These are phyloP conservation scores for Aspergillaceae sp. DNA, from an alignment of 2,329 filamentous ascomycete species.

Conservation along the genomic window DNA sequence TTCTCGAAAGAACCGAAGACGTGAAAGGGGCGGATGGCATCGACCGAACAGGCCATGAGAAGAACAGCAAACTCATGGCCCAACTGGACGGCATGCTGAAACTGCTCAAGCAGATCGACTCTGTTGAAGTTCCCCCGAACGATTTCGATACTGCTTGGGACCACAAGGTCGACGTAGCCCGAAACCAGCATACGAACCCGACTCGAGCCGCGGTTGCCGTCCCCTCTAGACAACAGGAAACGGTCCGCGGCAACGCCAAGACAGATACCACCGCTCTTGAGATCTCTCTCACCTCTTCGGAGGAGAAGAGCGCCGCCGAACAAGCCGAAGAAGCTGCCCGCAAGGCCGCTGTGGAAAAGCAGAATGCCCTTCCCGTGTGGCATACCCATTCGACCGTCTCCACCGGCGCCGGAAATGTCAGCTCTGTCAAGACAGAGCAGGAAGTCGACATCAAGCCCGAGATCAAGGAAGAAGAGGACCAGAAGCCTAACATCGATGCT, in stretches of 20 bases:
- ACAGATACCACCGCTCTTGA: constrained; percentile 39
- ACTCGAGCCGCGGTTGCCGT: constrained; percentile 35
- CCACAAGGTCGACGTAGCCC: constrained; percentile 38
- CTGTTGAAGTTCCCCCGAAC: constrained; percentile 39
- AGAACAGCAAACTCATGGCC: constrained; percentile 42
- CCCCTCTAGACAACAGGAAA: constrained; percentile 29
- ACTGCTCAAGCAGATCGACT: constrained; percentile 41
- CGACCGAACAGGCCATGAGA: constrained; percentile 41
- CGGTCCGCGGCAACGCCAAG: constrained; percentile 35
- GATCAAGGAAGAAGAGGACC: constrained; percentile 33
- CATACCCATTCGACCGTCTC: constrained; percentile 44
- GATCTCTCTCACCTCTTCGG: constrained; percentile 41
- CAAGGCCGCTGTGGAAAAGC: constrained; percentile 42
- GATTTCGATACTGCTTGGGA: constrained; percentile 44
- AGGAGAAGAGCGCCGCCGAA: constrained; percentile 43
- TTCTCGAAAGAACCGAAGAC: constrained; percentile 38
- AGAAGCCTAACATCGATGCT: constrained; percentile 33
- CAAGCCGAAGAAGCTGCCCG: constrained; percentile 40
- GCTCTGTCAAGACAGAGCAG: constrained; percentile 21
- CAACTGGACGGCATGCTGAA: constrained; percentile 41
- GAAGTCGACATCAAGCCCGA: constrained; percentile 30
- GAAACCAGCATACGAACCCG: constrained; percentile 36
- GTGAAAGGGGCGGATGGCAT: constrained; percentile 36
- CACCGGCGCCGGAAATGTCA: constrained; percentile 15
- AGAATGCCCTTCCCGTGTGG: constrained; percentile 47